Evolutionary conservation across 257 asterid species (phyloP).

Genomic region (Anisodus acutangulus): DNA sequence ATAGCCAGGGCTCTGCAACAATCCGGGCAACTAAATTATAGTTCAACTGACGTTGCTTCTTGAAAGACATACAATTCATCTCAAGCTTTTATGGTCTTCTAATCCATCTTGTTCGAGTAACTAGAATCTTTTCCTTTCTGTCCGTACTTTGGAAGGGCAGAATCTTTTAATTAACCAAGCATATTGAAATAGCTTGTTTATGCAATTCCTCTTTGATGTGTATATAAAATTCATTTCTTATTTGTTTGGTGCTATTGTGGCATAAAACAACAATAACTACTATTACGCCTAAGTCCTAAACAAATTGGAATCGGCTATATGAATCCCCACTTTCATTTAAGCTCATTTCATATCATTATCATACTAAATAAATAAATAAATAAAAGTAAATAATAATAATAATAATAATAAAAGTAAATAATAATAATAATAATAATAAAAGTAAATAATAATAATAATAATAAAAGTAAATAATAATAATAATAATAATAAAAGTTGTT

Average conservation of each 20-base stretch:
- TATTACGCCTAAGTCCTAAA: background rate
- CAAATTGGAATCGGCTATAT: background rate
- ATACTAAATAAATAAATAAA: background rate
- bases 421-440: no score
- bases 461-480: no score
- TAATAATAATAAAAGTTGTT: no score
- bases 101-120: background rate
- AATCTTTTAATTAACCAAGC: background rate
- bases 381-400: no score
- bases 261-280: background rate
- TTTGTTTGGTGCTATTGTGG: slow-evolving; percentile 9
- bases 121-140: slow-evolving; percentile 21
- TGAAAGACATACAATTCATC: slow-evolving; percentile 14
- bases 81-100: slow-evolving; percentile 8
- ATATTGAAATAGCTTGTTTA: slow-evolving; percentile 17
- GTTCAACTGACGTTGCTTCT: slow-evolving; percentile 18
- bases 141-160: background rate
- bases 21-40: background rate
- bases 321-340: background rate
- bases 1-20: slow-evolving; percentile 8
- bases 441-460: no score
- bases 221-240: background rate
- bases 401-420: no score
- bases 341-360: background rate
- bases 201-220: slow-evolving; percentile 10